Evolutionary conservation across 306 rosid genomes (phyloP).

Genomic region (Calophaca sinica): DNA sequence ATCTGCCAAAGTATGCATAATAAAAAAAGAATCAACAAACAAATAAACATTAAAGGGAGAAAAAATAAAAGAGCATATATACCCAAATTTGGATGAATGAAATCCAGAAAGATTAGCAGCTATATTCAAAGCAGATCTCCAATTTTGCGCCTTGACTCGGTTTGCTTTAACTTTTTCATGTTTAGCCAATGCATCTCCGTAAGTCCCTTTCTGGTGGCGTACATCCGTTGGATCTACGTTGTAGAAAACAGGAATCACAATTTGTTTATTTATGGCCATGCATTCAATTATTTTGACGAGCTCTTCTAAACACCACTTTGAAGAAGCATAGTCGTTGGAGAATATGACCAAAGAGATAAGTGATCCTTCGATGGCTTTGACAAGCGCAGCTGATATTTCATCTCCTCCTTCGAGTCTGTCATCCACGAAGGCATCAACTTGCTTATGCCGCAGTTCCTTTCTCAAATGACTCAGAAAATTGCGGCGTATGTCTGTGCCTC

Average conservation of each 20-base stretch:
- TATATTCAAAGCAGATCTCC: constrained; percentile 31
- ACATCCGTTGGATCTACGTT: constrained; percentile 33
- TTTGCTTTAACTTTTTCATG: not conserved
- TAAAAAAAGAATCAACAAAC: not conserved
- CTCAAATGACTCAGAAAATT: constrained; percentile 32
- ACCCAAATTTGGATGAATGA: constrained; percentile 40
- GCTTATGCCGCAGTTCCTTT: constrained; percentile 29
- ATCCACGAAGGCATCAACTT: constrained; percentile 33
- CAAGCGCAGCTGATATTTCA: constrained; percentile 25
- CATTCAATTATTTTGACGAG: constrained; percentile 42
- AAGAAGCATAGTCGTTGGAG: constrained; percentile 33
- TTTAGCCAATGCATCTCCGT: constrained; percentile 12
- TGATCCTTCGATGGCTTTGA: constrained; percentile 46
- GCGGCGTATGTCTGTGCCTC: constrained; percentile 37
- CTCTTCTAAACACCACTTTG: constrained; percentile 38
- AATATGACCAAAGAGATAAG: constrained; percentile 36
- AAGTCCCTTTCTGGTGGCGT: constrained; percentile 32
- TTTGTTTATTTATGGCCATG: constrained; percentile 22
- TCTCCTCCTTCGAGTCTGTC: constrained; percentile 40
- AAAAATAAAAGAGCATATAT: not conserved
- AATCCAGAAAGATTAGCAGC: constrained; percentile 42
- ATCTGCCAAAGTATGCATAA: not conserved
- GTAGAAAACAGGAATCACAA: constrained; percentile 44
- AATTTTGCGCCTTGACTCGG: not conserved
- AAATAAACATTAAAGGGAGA: not conserved